Conservation (phyloP, 2,329 filamentous ascomycete genomes). For the Triangularia setosa region DNA sequence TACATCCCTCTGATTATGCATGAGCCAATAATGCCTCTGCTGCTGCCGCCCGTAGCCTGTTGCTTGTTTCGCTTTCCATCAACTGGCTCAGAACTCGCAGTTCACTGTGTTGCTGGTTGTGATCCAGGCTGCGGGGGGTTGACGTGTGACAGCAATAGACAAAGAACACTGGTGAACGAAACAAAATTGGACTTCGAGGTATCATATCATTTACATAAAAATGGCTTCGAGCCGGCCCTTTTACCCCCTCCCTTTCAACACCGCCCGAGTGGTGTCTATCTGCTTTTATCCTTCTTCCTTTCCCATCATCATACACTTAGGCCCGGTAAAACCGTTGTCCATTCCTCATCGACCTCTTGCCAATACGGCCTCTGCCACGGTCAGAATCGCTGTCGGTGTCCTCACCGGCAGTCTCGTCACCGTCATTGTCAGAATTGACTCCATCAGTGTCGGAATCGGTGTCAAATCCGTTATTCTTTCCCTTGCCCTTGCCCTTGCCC, state of each 20-base stretch:
- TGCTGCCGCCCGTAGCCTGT: no score
- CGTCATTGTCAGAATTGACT: not conserved
- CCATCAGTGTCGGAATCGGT: not conserved
- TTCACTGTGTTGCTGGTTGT: no score
- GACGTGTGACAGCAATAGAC: not conserved
- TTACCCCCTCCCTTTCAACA: not conserved
- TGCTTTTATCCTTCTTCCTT: not conserved
- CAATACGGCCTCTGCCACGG: not conserved
- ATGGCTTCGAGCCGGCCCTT: not conserved
- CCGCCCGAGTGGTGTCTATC: not conserved
- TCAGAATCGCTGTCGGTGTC: not conserved
- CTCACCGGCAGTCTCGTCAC: not conserved
- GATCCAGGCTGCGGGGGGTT: no score
- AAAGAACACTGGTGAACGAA: not conserved
- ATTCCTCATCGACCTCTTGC: not conserved
- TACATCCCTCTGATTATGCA: no score
- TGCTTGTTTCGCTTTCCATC: no score
- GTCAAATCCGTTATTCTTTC: not conserved
- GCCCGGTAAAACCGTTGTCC: not conserved
- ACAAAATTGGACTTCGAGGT: not conserved
- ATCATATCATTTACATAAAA: not conserved
- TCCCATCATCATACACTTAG: not conserved
- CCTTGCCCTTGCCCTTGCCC: not conserved
- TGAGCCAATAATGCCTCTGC: no score
- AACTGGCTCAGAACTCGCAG: no score